Evolutionary conservation across 2,329 filamentous ascomycete species (phyloP).

Genomic region (Aspergillus glaucus): DNA sequence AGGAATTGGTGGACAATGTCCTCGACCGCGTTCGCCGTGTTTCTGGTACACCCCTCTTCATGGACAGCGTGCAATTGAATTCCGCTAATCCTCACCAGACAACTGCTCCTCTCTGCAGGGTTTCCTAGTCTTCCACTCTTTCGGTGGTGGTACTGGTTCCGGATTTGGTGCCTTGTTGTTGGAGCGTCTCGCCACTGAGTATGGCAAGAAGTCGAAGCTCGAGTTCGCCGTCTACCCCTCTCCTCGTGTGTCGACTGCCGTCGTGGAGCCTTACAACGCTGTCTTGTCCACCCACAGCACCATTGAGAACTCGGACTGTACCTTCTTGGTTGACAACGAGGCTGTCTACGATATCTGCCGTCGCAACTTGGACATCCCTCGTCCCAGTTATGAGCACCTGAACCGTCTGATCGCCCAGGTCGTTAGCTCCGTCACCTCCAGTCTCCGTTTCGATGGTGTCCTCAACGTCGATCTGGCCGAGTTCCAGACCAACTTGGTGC

Average conservation of each 20-base stretch:
- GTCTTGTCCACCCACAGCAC: conserved; percentile 53
- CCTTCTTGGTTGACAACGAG: conserved; percentile 63
- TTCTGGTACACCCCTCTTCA: conserved; percentile 42
- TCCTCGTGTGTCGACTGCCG: conserved; percentile 58
- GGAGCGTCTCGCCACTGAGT: conserved; percentile 58
- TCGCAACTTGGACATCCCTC: conserved; percentile 58
- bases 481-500: conserved; percentile 64
- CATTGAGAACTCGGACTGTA: conserved; percentile 63
- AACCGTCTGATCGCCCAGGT: conserved; percentile 63
- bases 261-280: conserved; percentile 63
- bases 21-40: conserved; percentile 60
- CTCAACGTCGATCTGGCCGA: conserved; percentile 64
- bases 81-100: conserved; percentile 37
- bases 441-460: conserved; percentile 59
- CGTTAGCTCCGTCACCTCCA: conserved; percentile 61
- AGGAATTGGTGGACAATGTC: conserved; percentile 59
- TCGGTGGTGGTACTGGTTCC: conserved; percentile 62
- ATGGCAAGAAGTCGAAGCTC: conserved; percentile 63
- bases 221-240: conserved; percentile 62
- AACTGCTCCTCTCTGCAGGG: conserved; percentile 62
- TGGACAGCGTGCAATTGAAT: conserved; percentile 9
- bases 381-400: conserved; percentile 58
- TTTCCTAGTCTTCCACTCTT: conserved; percentile 64
- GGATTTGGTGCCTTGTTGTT: conserved; percentile 60
- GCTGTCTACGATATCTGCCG: conserved; percentile 64